Evolutionary conservation across 1,284 basidiomycete genomes (phyloP).

Genomic region (Ceratobasidium sp.): DNA sequence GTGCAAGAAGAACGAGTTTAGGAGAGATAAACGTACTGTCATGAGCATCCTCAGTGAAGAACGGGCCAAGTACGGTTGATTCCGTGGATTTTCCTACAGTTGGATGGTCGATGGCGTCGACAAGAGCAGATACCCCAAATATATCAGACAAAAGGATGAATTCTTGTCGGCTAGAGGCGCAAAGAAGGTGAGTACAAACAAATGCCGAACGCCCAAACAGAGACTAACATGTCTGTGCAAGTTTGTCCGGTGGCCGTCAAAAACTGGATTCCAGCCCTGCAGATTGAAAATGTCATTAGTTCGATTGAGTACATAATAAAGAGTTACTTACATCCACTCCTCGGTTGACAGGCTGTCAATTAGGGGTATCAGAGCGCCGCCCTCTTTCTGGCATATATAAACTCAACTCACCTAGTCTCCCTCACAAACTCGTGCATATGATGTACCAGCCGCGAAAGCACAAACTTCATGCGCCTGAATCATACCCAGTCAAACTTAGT

Average conservation of each 20-base stretch:
- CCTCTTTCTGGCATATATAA: neutral
- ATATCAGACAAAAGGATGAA: slow-evolving; percentile 87
- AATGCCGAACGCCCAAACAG: slow-evolving; percentile 6
- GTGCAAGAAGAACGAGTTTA: neutral
- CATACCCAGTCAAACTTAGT: neutral
- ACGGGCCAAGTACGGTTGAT: slow-evolving; percentile 85
- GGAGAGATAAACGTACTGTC: slow-evolving; percentile 66
- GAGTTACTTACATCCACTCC: slow-evolving; percentile 80
- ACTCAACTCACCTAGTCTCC: slow-evolving; percentile 69
- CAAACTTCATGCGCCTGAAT: slow-evolving; percentile 61
- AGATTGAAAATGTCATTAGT: neutral
- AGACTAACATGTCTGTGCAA: slow-evolving; percentile 68
- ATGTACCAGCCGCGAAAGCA: slow-evolving; percentile 66
- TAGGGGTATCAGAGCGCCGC: neutral
- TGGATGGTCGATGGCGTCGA: slow-evolving; percentile 84
- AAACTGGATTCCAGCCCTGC: slow-evolving; percentile 74
- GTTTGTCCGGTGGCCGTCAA: slow-evolving; percentile 80
- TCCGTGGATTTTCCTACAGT: slow-evolving; percentile 76
- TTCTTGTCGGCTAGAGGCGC: slow-evolving; percentile 73
- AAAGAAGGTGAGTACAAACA: neutral
- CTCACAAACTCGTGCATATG: slow-evolving; percentile 80
- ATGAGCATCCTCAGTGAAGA: slow-evolving; percentile 84
- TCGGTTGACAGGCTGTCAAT: slow-evolving; percentile 74
- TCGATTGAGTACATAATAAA: neutral
- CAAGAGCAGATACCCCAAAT: slow-evolving; percentile 82